phyloP scores from a whole-genome alignment of 768 basidiomycete genomes.

The Amanita molliuscula region DNA sequence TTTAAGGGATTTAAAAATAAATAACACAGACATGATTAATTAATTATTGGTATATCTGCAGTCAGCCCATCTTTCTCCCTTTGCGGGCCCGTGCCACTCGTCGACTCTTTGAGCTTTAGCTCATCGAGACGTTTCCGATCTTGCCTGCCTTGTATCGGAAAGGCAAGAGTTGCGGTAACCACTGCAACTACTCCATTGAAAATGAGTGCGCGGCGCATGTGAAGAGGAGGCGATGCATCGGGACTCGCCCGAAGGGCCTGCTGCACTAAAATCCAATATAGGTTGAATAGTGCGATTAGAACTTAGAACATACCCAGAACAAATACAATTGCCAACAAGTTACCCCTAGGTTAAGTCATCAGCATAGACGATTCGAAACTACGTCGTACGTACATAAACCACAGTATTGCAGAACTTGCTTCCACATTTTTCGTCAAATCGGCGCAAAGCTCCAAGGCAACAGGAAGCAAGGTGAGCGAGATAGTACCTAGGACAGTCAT shows the following conservation, averaged over 20 bases:
- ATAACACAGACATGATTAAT: not conserved
- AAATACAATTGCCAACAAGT: slow-evolving; percentile 50
- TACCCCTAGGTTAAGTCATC: slow-evolving; percentile 34
- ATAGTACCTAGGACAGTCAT: slow-evolving; percentile 59
- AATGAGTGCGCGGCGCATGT: slow-evolving; percentile 61
- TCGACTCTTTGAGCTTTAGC: slow-evolving; percentile 21
- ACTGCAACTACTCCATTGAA: slow-evolving; percentile 49
- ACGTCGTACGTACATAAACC: slow-evolving; percentile 47
- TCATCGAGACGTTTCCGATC: slow-evolving; percentile 55
- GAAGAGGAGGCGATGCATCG: slow-evolving; percentile 56
- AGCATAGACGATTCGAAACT: not conserved
- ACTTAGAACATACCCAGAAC: slow-evolving; percentile 37
- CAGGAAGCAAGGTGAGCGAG: slow-evolving; percentile 62
- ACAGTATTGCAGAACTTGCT: slow-evolving; percentile 64
- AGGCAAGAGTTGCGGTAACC: slow-evolving; percentile 26
- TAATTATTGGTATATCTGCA: not conserved
- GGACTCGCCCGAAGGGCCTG: slow-evolving; percentile 56
- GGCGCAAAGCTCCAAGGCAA: slow-evolving; percentile 67
- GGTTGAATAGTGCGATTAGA: not conserved
- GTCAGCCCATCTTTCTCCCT: not conserved
- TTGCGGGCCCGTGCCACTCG: slow-evolving; percentile 3
- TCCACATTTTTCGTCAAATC: slow-evolving; percentile 77
- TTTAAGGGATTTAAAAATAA: slow-evolving; percentile 67
- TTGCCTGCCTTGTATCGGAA: slow-evolving; percentile 52
- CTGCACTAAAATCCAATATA: slow-evolving; percentile 32